These are phyloP conservation scores for Podila epigama DNA, from an alignment of 192 early-diverging fungal species.

Conservation along the genomic window DNA sequence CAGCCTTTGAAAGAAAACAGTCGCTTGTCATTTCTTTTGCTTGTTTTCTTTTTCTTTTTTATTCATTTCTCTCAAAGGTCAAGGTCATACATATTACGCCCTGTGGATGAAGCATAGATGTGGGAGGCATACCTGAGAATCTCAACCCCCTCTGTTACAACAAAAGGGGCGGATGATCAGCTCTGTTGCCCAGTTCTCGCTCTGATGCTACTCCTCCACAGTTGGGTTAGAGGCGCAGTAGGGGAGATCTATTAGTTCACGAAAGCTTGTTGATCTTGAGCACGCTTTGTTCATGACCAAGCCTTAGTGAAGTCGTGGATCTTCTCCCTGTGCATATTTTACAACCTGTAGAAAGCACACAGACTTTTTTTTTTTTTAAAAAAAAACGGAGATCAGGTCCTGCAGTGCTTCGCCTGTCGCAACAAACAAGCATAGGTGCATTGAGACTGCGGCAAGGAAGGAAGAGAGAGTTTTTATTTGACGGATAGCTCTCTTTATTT, in stretches of 20 bases:
- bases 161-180: constrained; percentile 1
- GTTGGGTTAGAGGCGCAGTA: background rate
- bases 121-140: background rate
- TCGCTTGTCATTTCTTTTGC: no score
- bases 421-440: no score
- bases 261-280: no score
- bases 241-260: no score
- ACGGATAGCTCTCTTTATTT: no score
- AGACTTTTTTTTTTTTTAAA: background rate
- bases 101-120: background rate
- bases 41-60: background rate
- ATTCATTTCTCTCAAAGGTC: background rate
- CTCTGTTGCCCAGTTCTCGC: background rate
- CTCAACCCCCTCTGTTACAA: background rate
- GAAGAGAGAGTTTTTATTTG: no score
- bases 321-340: no score
- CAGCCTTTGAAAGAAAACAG: background rate
- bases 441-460: no score
- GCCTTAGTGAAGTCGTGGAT: no score
- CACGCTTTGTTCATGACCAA: no score
- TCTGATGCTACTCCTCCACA: background rate
- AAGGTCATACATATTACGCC: background rate
- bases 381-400: constrained; percentile 1
- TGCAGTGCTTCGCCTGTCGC: no score
- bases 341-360: background rate